Base-by-base conservation (phyloP, 73 alveolate species). In the Paramecium caudatum region DNA sequence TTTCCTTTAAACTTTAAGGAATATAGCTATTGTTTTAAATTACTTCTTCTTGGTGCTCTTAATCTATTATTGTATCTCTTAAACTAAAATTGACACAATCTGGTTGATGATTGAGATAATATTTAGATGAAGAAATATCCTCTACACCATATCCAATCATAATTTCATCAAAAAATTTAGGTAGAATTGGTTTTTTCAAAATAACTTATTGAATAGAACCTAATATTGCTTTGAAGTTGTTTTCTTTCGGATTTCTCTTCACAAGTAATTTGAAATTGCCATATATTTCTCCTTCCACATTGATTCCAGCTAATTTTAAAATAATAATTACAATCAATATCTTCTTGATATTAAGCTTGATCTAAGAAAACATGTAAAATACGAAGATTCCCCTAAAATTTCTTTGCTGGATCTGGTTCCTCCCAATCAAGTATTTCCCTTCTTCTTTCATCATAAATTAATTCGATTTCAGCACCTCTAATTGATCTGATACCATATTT, bases 261-360 rank as follows among this genome's bases (percentile, higher is more conserved):
- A 74, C 47, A 15, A 74, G 32, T 2, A 74, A 27, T 41, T 45
- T 37, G 21, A 74, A 74, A 74, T 74, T 74, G 0, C 88, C 88
- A 74, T 74, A 74, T 30, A 74, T 43, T 21, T 74, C 88, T 39
- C 88, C 88, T 74, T 74, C 88, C 19, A 68, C 88, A 74, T 74
- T 74, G 3, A 39, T 43, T 6, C 88, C 88, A 41, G 88, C 62
- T 41, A 21, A 55, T 8, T 27, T 55, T 19, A 55, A 55, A 10
- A 27, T 23, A 55, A 55, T 55, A 0, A 2, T 19, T 55, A 55
- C 80, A 55, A 55, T 55, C 65, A 1, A 74, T 45, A 41, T 74
- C 88, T 0, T 74, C 88, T 15, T 74, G 13, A 41, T 74, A 74
- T 74, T 74, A 15, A 0, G 88, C 88, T 43, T 16, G 5, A 74